A percentile compares a stretch with the other conserved stretches of the same genome.
These are phyloP conservation scores for Fagus sylvatica DNA, from an alignment of 306 rosid genomes.

Conservation along the genomic window DNA sequence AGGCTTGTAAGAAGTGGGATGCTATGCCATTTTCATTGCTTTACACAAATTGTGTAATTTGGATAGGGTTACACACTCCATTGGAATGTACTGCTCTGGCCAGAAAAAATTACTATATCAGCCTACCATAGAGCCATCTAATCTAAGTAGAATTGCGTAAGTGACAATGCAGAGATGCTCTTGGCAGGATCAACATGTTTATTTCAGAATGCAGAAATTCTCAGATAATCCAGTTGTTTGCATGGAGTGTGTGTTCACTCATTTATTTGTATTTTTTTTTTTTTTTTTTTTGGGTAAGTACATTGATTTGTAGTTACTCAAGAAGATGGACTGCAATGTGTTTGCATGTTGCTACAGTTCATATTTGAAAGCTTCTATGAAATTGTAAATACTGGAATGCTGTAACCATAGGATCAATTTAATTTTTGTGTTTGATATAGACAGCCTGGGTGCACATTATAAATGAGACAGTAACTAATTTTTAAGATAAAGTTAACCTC, in stretches of 20 bases:
- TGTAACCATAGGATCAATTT: background rate
- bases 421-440: background rate
- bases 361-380: background rate
- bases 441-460: background rate
- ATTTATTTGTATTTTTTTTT: background rate
- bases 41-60: conserved; percentile 23
- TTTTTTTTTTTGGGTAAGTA: no score
- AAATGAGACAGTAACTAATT: background rate
- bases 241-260: background rate
- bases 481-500: background rate
- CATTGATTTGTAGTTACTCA: background rate
- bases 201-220: background rate
- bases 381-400: no score
- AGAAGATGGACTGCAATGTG: background rate
- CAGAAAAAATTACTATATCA: conserved; percentile 16
- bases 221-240: background rate
- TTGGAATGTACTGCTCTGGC: conserved; percentile 35
- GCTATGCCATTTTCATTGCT: conserved; percentile 35
- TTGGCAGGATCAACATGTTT: conserved; percentile 12
- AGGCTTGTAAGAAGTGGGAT: conserved; percentile 34
- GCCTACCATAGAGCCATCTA: conserved; percentile 14
- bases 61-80: conserved; percentile 35
- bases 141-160: conserved; percentile 12
- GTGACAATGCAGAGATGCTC: conserved; percentile 12
- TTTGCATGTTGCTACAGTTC: background rate